phyloP scores from a whole-genome alignment of 441 rosid genomes.

The Geranium incanum region DNA sequence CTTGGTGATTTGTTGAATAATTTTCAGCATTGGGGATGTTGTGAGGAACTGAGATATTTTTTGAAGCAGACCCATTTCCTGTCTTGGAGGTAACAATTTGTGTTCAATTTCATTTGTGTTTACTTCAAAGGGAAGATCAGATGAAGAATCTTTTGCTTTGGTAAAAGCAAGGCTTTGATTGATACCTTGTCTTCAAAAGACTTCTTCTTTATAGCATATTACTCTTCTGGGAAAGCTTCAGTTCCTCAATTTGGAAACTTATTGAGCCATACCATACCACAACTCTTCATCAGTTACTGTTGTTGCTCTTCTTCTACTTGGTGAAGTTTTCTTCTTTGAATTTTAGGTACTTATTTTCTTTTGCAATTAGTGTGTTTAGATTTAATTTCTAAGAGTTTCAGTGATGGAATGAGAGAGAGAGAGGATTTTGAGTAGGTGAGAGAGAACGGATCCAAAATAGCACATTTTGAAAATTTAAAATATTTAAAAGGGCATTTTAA shows the following conservation, averaged over 20 bases:
- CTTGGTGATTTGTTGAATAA: neutral
- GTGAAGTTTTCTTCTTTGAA: conserved; percentile 7
- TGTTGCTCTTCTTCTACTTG: conserved; percentile 21
- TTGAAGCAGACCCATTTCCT: neutral
- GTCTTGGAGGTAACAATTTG: neutral
- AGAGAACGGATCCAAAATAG: too few relatives aligned
- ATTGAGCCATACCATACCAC: neutral
- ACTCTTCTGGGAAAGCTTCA: conserved; percentile 24
- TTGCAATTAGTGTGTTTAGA: too few relatives aligned
- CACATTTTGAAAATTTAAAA: too few relatives aligned
- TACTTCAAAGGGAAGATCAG: conserved; percentile 14
- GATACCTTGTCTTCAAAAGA: conserved; percentile 35
- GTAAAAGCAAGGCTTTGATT: conserved; percentile 17
- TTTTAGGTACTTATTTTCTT: neutral
- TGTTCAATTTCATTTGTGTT: neutral
- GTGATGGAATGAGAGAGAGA: too few relatives aligned
- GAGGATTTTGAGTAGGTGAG: too few relatives aligned
- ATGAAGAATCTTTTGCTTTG: too few relatives aligned
- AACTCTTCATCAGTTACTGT: neutral
- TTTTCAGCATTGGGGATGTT: neutral
- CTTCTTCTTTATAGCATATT: conserved; percentile 25
- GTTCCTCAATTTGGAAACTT: too few relatives aligned
- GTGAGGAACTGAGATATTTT: neutral
- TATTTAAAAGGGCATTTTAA: too few relatives aligned
- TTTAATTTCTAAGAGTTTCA: too few relatives aligned